Evolutionary conservation across 495 filamentous ascomycete species (phyloP), one percentile per base, ranked within the genome.

Genomic region (Aspergillus conjunctus): DNA sequence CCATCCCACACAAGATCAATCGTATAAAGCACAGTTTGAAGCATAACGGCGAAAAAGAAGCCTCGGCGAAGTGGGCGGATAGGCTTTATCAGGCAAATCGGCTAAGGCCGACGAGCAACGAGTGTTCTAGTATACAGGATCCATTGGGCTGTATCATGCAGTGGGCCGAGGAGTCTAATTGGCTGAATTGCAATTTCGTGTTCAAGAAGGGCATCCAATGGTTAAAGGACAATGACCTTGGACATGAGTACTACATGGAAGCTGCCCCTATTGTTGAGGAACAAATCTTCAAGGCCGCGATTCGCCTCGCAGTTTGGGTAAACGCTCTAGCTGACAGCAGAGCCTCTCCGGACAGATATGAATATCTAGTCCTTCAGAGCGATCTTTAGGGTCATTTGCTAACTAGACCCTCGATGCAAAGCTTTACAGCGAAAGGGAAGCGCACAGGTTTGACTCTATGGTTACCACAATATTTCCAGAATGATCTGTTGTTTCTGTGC

Each of bases 191-290:
- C 37, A 50, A 51, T 45, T 54, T 60, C 31, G 58, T 60, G 41
- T 60, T 60, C 51, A 60, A 60, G 48, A 54, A 54, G 30, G 58
- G 58, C 46, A 20, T 60, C 32, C 21, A 54, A 46, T 60, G 51
- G 49, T 15, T 54, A 6, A 14, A 49, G 43, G 33, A 41, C 21
- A 31, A 61, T 17, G 51, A 61, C 26, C 59, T 61, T 8, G 59
- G 26, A 15, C 51, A 44, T 6, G 59, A 51, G 1, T 61, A 61
- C 18, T 61, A 61, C 44, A 51, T 9, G 11, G 59, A 21, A 9
- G 50, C 59, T 18, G 59, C 43, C 1, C 59, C 59, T 34, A 54
- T 61, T 50, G 32, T 61, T 0, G 33, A 61, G 7, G 52, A 45
- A 45, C 59, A 61, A 30, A 61, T 61, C 33, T 37, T 48, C 31